phyloP scores from a whole-genome alignment of 768 basidiomycete species.

The Panaeolus cyanescens region DNA sequence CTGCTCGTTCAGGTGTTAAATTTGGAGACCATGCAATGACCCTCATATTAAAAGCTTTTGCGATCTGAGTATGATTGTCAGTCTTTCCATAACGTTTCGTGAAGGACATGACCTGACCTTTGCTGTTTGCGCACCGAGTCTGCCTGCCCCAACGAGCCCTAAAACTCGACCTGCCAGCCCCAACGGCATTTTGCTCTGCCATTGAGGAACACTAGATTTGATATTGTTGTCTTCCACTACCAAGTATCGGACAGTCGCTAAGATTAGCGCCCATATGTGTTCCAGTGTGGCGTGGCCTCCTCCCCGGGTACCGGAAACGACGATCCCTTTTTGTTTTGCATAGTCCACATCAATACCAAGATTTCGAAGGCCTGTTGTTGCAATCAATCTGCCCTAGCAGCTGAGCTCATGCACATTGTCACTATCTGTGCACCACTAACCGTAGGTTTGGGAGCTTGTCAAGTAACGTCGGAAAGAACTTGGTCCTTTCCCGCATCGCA shows the following conservation, averaged over 20 bases:
- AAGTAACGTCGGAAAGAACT: constrained; percentile 49
- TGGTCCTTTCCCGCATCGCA: constrained; percentile 70
- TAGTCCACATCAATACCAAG: constrained; percentile 49
- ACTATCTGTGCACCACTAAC: constrained; percentile 19
- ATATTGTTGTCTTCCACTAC: constrained; percentile 50
- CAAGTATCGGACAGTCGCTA: constrained; percentile 55
- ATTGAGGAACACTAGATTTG: constrained; percentile 44
- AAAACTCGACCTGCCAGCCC: constrained; percentile 57
- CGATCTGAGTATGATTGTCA: constrained; percentile 40
- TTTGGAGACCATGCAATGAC: constrained; percentile 69
- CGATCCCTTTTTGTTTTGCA: constrained; percentile 48
- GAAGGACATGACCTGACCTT: constrained; percentile 30
- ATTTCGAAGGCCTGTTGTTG: constrained; percentile 58
- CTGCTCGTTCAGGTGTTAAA: constrained; percentile 58
- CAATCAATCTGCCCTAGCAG: constrained; percentile 40
- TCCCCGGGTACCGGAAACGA: constrained; percentile 50
- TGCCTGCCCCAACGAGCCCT: constrained; percentile 64
- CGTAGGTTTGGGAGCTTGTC: constrained; percentile 59
- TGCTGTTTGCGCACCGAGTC: constrained; percentile 54
- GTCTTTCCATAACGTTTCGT: background rate
- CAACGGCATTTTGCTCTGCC: constrained; percentile 55
- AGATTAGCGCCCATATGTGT: constrained; percentile 63
- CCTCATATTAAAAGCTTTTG: constrained; percentile 58
- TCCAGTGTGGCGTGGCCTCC: constrained; percentile 55
- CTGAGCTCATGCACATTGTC: background rate